Conservation (phyloP, 192 early-diverging fungal genomes). For the Linnemannia hyalina region DNA sequence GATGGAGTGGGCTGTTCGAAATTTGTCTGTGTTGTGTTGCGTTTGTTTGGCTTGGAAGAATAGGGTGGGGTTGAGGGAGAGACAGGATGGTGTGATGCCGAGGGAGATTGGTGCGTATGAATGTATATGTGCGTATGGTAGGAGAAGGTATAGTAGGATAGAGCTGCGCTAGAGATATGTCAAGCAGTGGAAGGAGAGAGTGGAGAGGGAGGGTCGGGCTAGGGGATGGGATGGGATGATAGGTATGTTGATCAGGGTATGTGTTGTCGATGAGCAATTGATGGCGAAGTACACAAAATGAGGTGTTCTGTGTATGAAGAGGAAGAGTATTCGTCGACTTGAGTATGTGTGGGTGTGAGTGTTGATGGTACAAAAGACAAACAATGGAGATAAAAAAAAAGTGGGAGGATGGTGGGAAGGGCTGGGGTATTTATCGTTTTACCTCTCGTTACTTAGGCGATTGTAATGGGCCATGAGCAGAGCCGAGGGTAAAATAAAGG, state of each 20-base stretch:
- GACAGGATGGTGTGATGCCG: neutral
- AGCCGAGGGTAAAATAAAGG: neutral
- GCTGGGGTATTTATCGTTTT: neutral
- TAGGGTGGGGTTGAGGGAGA: neutral
- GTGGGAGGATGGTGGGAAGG: neutral
- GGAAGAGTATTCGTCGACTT: neutral
- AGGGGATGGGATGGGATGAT: neutral
- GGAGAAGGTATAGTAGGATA: neutral
- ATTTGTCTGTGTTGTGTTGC: neutral
- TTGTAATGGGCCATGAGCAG: constrained; percentile 4
- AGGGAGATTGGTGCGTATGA: neutral
- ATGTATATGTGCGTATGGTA: neutral
- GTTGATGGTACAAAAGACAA: neutral
- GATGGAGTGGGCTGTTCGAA: neutral
- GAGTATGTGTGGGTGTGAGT: neutral
- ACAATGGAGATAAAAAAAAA: neutral
- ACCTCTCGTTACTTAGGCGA: constrained; percentile 5
- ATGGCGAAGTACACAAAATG: no score
- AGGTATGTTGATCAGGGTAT: no score
- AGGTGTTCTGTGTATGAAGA: no score
- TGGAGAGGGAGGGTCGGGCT: neutral
- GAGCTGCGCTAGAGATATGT: neutral
- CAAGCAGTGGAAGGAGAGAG: neutral
- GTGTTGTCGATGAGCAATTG: no score
- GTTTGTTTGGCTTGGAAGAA: neutral